These are phyloP conservation scores for Talaromyces atroroseus DNA, from an alignment of 2,329 filamentous ascomycete genomes.

Conservation along the genomic window DNA sequence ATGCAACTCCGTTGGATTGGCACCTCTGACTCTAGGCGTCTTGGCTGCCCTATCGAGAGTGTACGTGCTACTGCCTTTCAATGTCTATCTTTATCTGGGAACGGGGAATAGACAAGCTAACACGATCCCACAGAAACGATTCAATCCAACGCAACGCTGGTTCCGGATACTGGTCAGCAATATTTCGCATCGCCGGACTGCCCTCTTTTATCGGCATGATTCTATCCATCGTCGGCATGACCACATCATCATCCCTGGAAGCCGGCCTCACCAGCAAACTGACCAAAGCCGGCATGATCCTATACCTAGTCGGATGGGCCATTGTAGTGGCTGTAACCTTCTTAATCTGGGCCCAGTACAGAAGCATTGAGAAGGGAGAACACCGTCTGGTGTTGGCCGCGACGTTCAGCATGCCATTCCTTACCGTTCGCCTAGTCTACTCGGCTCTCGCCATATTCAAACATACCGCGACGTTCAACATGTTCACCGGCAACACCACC, in stretches of 20 bases:
- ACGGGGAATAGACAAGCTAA: constrained; percentile 4
- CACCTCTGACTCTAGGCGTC: constrained; percentile 17
- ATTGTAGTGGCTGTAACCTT: constrained; percentile 31
- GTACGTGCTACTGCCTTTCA: too few relatives aligned
- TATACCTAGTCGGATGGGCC: constrained; percentile 30
- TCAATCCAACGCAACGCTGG: constrained; percentile 19
- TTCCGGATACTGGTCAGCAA: constrained; percentile 17
- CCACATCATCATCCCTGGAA: constrained; percentile 26
- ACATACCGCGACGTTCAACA: constrained; percentile 20
- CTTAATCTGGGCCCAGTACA: constrained; percentile 20
- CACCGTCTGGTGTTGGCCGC: constrained; percentile 25
- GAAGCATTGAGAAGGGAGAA: constrained; percentile 23
- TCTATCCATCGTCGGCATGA: constrained; percentile 43
- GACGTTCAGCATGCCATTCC: constrained; percentile 23
- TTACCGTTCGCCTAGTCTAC: constrained; percentile 28
- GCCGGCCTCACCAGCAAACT: constrained; percentile 26
- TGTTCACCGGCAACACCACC: constrained; percentile 20
- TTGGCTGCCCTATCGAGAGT: constrained; percentile 17
- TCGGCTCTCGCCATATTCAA: constrained; percentile 25
- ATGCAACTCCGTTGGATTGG: constrained; percentile 18
- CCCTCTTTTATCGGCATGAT: constrained; percentile 29
- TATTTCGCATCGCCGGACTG: constrained; percentile 28
- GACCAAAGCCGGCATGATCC: constrained; percentile 38
- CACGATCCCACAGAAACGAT: constrained; percentile 16
- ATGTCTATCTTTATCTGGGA: too few relatives aligned